A percentile compares a stretch with the other conserved stretches of the same genome.
Evolutionary conservation across 352 stramenopile genomes (phyloP).

Genomic region (Phytophthora pistaciae): DNA sequence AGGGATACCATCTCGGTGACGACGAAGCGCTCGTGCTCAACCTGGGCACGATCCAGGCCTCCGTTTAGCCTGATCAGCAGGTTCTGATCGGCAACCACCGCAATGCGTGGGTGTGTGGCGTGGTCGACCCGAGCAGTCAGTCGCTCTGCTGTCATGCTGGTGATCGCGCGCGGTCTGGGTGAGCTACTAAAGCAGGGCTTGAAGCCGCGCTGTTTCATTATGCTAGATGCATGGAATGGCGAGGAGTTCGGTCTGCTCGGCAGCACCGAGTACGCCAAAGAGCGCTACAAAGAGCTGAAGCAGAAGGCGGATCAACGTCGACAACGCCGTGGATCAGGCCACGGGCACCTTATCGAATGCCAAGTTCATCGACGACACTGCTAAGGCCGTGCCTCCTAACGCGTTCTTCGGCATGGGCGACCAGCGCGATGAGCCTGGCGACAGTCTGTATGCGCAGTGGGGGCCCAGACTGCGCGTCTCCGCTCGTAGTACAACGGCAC

Average conservation of each 20-base stretch:
- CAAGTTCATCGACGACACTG: slow-evolving; percentile 55
- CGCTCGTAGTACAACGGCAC: slow-evolving; percentile 45
- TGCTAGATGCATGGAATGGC: slow-evolving; percentile 75
- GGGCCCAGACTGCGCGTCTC: slow-evolving; percentile 32
- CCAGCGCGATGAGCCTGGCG: slow-evolving; percentile 13
- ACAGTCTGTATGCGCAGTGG: slow-evolving; percentile 49
- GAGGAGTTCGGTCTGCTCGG: slow-evolving; percentile 83
- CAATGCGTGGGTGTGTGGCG: slow-evolving; percentile 83
- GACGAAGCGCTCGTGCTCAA: slow-evolving; percentile 37
- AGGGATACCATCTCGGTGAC: slow-evolving; percentile 67
- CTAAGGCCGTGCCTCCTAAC: slow-evolving; percentile 51
- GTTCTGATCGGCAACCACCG: slow-evolving; percentile 82
- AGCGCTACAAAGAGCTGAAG: no score
- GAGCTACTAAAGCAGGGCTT: slow-evolving; percentile 61
- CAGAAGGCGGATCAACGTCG: slow-evolving; percentile 78
- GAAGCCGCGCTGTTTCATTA: slow-evolving; percentile 67
- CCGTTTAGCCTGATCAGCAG: slow-evolving; percentile 40
- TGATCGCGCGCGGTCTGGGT: slow-evolving; percentile 71
- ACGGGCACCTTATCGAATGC: slow-evolving; percentile 62
- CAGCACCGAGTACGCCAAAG: no score
- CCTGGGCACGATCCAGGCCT: slow-evolving; percentile 50
- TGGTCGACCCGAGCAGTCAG: slow-evolving; percentile 72
- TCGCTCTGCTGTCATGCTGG: slow-evolving; percentile 64
- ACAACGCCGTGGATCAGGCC: slow-evolving; percentile 64
- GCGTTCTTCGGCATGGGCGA: slow-evolving; percentile 28